phyloP scores from a whole-genome alignment of 2,329 filamentous ascomycete genomes.

The Juglanconis juglandina region DNA sequence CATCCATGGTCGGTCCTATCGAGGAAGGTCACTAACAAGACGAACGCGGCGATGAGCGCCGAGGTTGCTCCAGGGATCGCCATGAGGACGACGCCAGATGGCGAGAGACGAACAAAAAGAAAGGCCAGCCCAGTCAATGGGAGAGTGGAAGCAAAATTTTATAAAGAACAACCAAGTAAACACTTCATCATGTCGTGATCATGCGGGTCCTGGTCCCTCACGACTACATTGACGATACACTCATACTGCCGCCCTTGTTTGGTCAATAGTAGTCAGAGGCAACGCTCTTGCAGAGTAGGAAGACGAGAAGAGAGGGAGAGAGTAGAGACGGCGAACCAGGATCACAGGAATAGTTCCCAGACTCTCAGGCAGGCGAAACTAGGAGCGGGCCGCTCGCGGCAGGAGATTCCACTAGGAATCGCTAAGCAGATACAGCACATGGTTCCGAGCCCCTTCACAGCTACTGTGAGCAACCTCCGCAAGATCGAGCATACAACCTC shows the following conservation, averaged over 20 bases:
- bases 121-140: conserved; percentile 47
- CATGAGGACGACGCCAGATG: conserved; percentile 38
- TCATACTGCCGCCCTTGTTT: not conserved
- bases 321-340: not conserved
- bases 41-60: conserved; percentile 51
- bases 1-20: not conserved
- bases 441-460: too few relatives aligned
- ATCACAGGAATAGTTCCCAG: not conserved
- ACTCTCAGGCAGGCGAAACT: conserved; percentile 12
- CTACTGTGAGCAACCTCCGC: too few relatives aligned
- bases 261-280: not conserved
- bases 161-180: conserved; percentile 24
- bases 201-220: conserved; percentile 21
- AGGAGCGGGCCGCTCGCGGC: conserved; percentile 3
- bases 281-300: not conserved
- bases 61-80: conserved; percentile 41
- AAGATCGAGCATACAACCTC: too few relatives aligned
- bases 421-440: too few relatives aligned
- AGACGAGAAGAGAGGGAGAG: not conserved
- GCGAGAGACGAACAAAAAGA: conserved; percentile 25
- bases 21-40: conserved; percentile 44
- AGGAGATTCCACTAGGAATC: not conserved
- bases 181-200: conserved; percentile 22
- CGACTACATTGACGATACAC: conserved; percentile 20
- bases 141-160: conserved; percentile 31